Percentiles rank a stretch among this genome's conserved stretches.
phyloP scores from a whole-genome alignment of 768 basidiomycete genomes.

The Trametes coccinea region DNA sequence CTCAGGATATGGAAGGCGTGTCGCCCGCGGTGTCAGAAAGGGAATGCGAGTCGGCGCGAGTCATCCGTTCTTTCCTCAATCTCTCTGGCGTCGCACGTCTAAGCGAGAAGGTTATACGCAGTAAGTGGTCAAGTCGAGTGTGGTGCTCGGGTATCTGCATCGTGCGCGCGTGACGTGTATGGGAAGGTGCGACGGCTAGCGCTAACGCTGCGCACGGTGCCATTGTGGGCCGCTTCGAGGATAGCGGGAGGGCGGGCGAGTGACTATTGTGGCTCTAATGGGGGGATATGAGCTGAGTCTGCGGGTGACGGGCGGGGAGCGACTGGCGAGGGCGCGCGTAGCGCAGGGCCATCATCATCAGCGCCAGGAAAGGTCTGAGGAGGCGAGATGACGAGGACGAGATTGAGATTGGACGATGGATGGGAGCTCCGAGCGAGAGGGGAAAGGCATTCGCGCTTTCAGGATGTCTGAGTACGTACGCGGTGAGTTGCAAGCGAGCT shows the following conservation, averaged over 20 bases:
- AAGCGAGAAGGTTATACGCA: background rate
- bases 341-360: background rate
- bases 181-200: too few relatives aligned
- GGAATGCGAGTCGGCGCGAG: background rate
- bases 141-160: background rate
- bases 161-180: too few relatives aligned
- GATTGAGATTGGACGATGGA: background rate
- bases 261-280: conserved; percentile 13
- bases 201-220: background rate
- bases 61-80: background rate
- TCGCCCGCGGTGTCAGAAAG: background rate
- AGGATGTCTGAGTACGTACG: too few relatives aligned
- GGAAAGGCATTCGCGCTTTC: too few relatives aligned
- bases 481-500: background rate
- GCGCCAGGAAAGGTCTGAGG: background rate
- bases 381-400: background rate
- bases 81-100: background rate
- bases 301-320: background rate
- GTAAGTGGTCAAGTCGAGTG: too few relatives aligned
- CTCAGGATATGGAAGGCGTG: background rate
- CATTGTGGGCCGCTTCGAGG: conserved; percentile 16
- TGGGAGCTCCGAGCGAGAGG: background rate
- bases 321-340: background rate
- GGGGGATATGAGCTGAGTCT: background rate
- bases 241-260: background rate